Base-by-base conservation (phyloP, 2,329 filamentous ascomycete genomes). In the Myriosclerotinia scirpicola region DNA sequence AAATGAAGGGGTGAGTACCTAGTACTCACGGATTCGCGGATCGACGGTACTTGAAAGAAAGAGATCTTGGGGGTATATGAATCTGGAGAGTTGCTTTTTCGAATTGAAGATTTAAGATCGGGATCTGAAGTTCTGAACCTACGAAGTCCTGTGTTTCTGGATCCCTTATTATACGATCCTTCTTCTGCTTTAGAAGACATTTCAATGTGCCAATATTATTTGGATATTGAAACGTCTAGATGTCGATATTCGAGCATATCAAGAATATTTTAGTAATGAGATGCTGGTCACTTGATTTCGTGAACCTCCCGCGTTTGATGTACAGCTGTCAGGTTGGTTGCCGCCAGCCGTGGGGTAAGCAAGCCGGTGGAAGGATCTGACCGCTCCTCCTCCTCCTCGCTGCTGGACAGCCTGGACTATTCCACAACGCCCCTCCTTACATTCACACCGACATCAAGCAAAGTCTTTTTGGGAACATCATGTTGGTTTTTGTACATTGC, bases 231-330 rank as follows among this genome's bases (percentile, higher is more conserved):
- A 34, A 34, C 30, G 30, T 6, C 6, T 34, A 34, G 30, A 34
- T 34, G 6, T 34, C 30, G 30, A 34, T 34, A 26, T 26, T 26
- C 3, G 26, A 26, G 26, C 2, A 26, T 26, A 26, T 26, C 3
- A 26, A 26, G 26, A 26, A 26, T 26, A n/a, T n/a, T n/a, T n/a
- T n/a, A n/a, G n/a, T n/a, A n/a, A n/a, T n/a, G n/a, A n/a, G 26
- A 26, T 26, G 26, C 26, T 26, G 11, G 42, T 60, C 63, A 59
- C 54, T 61, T 61, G 46, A 65, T 65, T 44, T n/a, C 63, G 63
- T 65, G 54, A 65, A 65, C 22, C 36, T 53, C 30, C 30, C 30
- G 30, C 30, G 30, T 60, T 60, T 44, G 12, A 40, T 36, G 15
- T 36, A 17, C 56, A 53, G 34, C 15, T 36, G 30, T 53, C 44